phyloP scores from a whole-genome alignment of 768 basidiomycete genomes.

The Tremella yokohamensis region DNA sequence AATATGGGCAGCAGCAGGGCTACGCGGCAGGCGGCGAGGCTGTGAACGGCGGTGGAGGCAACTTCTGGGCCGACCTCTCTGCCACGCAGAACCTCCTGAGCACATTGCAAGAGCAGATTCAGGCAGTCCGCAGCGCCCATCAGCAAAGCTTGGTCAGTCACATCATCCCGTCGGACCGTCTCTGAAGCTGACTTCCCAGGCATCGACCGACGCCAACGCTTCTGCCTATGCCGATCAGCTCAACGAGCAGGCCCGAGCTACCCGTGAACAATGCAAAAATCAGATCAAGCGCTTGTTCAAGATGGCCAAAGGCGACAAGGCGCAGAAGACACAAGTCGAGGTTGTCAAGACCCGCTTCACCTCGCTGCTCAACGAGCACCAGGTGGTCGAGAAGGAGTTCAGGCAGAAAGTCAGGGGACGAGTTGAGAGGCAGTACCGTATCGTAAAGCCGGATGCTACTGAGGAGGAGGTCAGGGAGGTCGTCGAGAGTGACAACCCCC shows the following conservation, averaged over 20 bases:
- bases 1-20: constrained; percentile 48
- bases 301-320: constrained; percentile 51
- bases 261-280: constrained; percentile 52
- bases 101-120: constrained; percentile 48
- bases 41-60: constrained; percentile 19
- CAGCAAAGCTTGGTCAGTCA: constrained; percentile 43
- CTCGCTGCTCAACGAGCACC: constrained; percentile 54
- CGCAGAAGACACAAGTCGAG: constrained; percentile 51
- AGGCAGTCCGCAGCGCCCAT: constrained; percentile 46
- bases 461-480: constrained; percentile 73
- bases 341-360: constrained; percentile 54
- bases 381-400: constrained; percentile 54
- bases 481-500: constrained; percentile 63
- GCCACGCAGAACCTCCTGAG: constrained; percentile 34
- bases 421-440: constrained; percentile 56
- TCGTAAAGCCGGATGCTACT: constrained; percentile 75
- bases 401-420: constrained; percentile 55
- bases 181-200: constrained; percentile 53
- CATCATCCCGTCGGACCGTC: no score
- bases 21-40: constrained; percentile 38
- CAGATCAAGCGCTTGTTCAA: constrained; percentile 53
- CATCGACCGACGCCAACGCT: constrained; percentile 62
- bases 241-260: constrained; percentile 44
- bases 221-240: constrained; percentile 42
- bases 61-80: constrained; percentile 47